These are phyloP conservation scores for Goffeauzyma gilvescens DNA, from an alignment of 768 basidiomycete species.

Conservation along the genomic window DNA sequence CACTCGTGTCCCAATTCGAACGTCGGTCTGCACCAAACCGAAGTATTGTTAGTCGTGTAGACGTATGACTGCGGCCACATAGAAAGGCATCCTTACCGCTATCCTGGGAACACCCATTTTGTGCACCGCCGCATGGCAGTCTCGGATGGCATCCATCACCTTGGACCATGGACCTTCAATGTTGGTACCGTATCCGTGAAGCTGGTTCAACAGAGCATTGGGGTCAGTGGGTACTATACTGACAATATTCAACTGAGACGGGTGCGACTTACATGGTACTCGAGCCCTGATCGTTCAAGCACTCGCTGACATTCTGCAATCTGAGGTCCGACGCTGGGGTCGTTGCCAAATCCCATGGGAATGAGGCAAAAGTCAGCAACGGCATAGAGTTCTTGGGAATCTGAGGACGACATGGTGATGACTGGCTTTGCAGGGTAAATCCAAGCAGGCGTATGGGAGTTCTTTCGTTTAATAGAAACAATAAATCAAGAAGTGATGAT, in stretches of 20 bases:
- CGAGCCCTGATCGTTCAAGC: conserved; percentile 62
- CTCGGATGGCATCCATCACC: conserved; percentile 71
- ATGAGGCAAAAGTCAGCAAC: conserved; percentile 32
- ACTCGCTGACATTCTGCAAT: conserved; percentile 46
- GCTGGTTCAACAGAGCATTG: not conserved
- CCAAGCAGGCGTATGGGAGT: too few species aligned
- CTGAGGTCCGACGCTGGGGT: conserved; percentile 27
- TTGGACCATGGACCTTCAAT: conserved; percentile 65
- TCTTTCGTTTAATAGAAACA: too few species aligned
- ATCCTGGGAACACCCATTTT: conserved; percentile 24
- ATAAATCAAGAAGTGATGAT: too few species aligned
- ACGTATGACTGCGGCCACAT: not conserved
- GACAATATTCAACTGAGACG: too few species aligned
- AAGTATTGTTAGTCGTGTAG: not conserved
- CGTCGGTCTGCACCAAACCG: conserved; percentile 55
- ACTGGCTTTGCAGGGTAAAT: too few species aligned
- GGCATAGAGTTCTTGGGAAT: conserved; percentile 18
- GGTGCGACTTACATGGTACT: conserved; percentile 45
- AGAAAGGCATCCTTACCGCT: conserved; percentile 15
- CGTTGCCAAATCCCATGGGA: conserved; percentile 25
- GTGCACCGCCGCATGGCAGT: conserved; percentile 46
- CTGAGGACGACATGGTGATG: not conserved
- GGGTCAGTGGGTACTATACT: too few species aligned
- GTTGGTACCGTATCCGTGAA: conserved; percentile 2
- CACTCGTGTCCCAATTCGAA: conserved; percentile 78